phyloP scores from a whole-genome alignment of 75 land plant genomes.

The Sequoia sempervirens region DNA sequence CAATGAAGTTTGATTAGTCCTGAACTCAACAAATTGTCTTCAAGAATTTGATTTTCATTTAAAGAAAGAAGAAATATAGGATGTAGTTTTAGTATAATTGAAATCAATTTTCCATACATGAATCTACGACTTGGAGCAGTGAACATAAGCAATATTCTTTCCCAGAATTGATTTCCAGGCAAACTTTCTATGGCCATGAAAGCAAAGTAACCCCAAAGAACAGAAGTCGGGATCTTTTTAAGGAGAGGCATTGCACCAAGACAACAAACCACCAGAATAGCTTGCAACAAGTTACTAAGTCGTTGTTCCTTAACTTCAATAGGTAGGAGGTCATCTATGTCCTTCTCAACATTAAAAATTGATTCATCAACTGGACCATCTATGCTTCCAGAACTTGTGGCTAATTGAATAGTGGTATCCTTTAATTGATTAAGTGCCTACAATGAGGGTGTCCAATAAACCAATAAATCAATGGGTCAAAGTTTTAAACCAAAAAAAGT shows the following conservation, averaged over 20 bases:
- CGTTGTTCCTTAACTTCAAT: conserved; percentile 92
- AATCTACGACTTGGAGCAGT: conserved; percentile 82
- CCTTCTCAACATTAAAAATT: conserved; percentile 79
- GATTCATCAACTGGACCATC: conserved; percentile 66
- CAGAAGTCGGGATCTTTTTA: conserved; percentile 82
- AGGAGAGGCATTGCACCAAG: conserved; percentile 91
- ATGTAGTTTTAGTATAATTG: background rate
- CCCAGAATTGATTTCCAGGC: conserved; percentile 98
- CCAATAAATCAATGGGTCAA: background rate
- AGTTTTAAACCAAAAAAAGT: background rate
- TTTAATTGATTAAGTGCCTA: conserved; percentile 72
- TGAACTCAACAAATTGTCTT: background rate
- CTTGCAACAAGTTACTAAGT: conserved; percentile 79
- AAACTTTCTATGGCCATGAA: conserved; percentile 98
- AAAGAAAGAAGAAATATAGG: background rate
- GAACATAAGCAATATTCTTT: conserved; percentile 68
- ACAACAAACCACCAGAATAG: conserved; percentile 73
- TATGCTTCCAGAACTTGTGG: conserved; percentile 46
- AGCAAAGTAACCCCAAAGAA: conserved; percentile 95
- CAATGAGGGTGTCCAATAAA: background rate
- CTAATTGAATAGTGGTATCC: conserved; percentile 53
- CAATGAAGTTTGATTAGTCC: background rate
- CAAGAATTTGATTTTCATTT: background rate
- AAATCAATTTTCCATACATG: conserved; percentile 39
- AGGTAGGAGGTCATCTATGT: conserved; percentile 80